Evolutionary conservation across 2,329 filamentous ascomycete genomes (phyloP), one percentile per base, ranked within the genome.

Genomic region (Rutstroemia sydowiana): DNA sequence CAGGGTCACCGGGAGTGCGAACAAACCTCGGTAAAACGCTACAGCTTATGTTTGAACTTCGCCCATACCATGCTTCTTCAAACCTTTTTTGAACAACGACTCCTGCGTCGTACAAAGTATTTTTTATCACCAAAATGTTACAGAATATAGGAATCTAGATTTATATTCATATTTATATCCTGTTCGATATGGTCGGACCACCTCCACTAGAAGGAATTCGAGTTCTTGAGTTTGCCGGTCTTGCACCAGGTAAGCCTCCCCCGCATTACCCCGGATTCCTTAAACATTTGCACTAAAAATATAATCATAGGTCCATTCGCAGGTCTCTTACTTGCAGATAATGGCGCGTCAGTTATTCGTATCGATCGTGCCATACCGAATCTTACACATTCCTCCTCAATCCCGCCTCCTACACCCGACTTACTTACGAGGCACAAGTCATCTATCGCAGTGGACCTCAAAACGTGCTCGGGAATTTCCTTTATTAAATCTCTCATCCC

Each of bases 241-340:
- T 86, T 28, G 77, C 77, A 45, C 77, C 77, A 61, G 77, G 76
- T 75, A 71, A 39, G 51, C 23, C 4, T 20, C 44, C 45, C 49
- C 36, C 76, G 77, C 47, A 3, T 68, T 84, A 23, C 65, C 48
- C 48, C 42, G n/a, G 48, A 51, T 46, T 51, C 20, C 18, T 9
- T 36, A 14, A 14, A 9, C 26, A 34, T 21, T 6, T 18, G 4
- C 23, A 52, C 39, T 55, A 47, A 54, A 11, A 48, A 28, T 9
- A 13, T 20, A 34, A 41, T 21, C 43, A 8, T 58, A 91, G 90
- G 86, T 23, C 91, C 91, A 40, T 96, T 93, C 68, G 86, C 89
- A 45, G 90, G 90, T 62, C 80, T 96, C 65, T 80, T 95, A 46
- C 84, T 96, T 56, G 85, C 91, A 61, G 91, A 96, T 70, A 88